These are phyloP conservation scores for Candida frijolesensis DNA, from an alignment of 1,139 yeast genomes.

Conservation along the genomic window DNA sequence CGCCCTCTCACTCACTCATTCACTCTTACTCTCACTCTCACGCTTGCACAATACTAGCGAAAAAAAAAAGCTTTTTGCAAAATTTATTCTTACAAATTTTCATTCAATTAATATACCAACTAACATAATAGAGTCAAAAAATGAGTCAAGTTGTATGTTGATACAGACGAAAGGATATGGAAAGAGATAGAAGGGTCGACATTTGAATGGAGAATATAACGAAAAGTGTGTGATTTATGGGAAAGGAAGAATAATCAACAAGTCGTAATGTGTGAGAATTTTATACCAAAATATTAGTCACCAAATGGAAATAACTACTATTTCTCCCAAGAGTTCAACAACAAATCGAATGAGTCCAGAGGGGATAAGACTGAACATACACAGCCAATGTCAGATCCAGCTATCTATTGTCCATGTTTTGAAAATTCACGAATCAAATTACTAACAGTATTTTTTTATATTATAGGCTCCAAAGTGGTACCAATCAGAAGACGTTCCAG, in stretches of 20 bases:
- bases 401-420: not conserved
- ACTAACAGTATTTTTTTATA: slow-evolving; percentile 31
- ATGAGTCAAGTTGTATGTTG: slow-evolving; percentile 38
- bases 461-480: slow-evolving; percentile 89
- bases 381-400: not conserved
- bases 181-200: not conserved
- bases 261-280: too few relatives aligned
- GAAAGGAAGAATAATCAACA: not conserved
- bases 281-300: too few relatives aligned
- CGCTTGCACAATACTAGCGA: slow-evolving; percentile 12
- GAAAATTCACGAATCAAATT: slow-evolving; percentile 13
- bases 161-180: slow-evolving; percentile 1
- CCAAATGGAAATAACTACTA: too few relatives aligned
- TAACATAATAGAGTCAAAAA: slow-evolving; percentile 20
- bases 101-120: slow-evolving; percentile 11
- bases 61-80: slow-evolving; percentile 19
- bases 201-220: not conserved
- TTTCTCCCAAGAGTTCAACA: too few relatives aligned
- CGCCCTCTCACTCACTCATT: slow-evolving; percentile 5
- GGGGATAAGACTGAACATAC: not conserved
- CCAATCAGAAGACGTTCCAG: slow-evolving; percentile 92
- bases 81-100: slow-evolving; percentile 17
- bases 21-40: not conserved
- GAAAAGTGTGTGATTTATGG: not conserved
- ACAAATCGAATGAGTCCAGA: too few relatives aligned